phyloP scores from a whole-genome alignment of 129 eudicot genomes.

The Sambucus nigra region DNA sequence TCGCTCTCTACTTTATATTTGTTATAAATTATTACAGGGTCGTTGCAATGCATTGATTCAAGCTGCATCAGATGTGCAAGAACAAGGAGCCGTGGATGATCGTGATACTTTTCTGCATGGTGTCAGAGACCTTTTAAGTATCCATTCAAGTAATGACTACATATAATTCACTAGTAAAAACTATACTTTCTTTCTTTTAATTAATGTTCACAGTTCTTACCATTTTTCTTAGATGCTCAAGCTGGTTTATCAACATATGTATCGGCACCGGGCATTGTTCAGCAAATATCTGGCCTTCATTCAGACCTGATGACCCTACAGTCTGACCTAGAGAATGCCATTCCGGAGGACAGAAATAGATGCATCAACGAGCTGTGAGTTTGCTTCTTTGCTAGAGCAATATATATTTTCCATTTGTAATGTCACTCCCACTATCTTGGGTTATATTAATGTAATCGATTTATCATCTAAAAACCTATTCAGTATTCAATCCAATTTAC shows the following conservation, averaged over 20 bases:
- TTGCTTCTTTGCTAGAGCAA: not conserved
- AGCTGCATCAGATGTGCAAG: constrained; percentile 90
- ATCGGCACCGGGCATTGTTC: constrained; percentile 91
- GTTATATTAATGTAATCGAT: too few relatives aligned
- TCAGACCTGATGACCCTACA: constrained; percentile 75
- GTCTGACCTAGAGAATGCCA: constrained; percentile 86
- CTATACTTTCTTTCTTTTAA: not conserved
- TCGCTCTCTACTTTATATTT: constrained; percentile 2
- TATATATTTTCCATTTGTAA: not conserved
- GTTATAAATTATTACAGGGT: constrained; percentile 29
- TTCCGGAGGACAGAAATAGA: constrained; percentile 89
- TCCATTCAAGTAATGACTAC: constrained; percentile 71
- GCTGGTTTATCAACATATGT: constrained; percentile 85
- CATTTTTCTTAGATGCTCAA: constrained; percentile 55
- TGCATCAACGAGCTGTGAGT: constrained; percentile 93
- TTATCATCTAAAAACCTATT: too few relatives aligned
- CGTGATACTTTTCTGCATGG: constrained; percentile 94
- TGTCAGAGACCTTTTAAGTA: constrained; percentile 93
- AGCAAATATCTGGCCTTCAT: constrained; percentile 80
- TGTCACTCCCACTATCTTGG: not conserved
- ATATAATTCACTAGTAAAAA: not conserved
- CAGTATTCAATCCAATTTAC: too few relatives aligned
- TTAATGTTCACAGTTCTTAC: not conserved
- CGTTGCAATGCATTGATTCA: constrained; percentile 78
- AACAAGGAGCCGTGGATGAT: constrained; percentile 99